Conservation (phyloP, 2,329 filamentous ascomycete genomes). For the Nakataea oryzae region DNA sequence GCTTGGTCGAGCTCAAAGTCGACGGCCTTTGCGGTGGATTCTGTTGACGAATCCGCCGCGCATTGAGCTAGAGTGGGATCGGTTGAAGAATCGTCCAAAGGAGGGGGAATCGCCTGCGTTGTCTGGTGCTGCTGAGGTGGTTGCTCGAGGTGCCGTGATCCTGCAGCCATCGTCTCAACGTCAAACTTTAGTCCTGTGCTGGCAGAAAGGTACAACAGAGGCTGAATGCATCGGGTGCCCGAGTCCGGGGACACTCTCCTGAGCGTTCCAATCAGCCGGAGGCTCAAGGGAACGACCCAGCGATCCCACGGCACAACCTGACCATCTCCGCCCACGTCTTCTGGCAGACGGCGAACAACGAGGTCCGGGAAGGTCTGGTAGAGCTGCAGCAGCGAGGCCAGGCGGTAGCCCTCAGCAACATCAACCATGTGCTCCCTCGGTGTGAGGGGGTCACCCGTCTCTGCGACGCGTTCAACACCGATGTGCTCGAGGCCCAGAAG, state of each 20-base stretch:
- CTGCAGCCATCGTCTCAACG: background rate
- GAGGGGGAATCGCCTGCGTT: background rate
- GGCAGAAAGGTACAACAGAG: constrained; percentile 12
- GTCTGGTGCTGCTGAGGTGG: background rate
- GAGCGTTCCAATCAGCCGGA: constrained; percentile 9
- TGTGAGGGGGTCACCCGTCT: constrained; percentile 17
- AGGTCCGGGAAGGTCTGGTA: constrained; percentile 24
- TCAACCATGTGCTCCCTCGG: constrained; percentile 19
- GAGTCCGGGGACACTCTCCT: constrained; percentile 10
- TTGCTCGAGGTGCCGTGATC: background rate
- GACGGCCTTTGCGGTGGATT: background rate
- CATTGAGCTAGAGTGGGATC: background rate
- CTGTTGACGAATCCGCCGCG: too few species aligned
- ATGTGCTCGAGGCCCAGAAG: constrained; percentile 19
- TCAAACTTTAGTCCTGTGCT: constrained; percentile 9
- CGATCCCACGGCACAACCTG: constrained; percentile 1
- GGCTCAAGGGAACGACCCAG: constrained; percentile 7
- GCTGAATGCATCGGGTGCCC: constrained; percentile 13
- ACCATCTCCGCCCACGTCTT: background rate
- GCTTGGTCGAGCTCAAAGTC: background rate
- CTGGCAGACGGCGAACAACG: constrained; percentile 3
- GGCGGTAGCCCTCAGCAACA: constrained; percentile 25
- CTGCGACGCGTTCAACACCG: constrained; percentile 10
- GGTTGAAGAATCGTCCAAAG: background rate
- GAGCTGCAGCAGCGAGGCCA: constrained; percentile 25